Conservation (phyloP, 306 rosid species). For the Rosa chinensis region DNA sequence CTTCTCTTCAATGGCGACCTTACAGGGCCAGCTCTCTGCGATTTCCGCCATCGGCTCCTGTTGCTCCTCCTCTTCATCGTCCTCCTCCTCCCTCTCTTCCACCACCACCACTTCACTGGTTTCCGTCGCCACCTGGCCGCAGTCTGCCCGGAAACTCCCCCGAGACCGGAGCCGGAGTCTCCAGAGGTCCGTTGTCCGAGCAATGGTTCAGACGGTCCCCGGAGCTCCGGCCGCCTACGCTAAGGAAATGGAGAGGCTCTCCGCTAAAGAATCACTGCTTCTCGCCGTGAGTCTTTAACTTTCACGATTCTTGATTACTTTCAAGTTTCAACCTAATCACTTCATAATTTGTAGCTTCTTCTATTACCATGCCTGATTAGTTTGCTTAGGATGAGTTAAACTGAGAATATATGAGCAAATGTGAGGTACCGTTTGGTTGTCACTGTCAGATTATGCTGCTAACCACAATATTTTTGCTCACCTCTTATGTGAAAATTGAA, state of each 20-base stretch:
- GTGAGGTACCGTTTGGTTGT: not conserved
- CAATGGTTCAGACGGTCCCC: conserved; percentile 81
- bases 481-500: too few relatives aligned
- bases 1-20: conserved; percentile 45
- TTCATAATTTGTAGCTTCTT: not conserved
- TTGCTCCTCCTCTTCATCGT: conserved; percentile 17
- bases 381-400: not conserved
- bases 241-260: conserved; percentile 98
- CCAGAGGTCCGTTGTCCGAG: conserved; percentile 40
- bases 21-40: conserved; percentile 36
- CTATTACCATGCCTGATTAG: not conserved
- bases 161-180: not conserved
- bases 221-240: conserved; percentile 93
- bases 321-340: not conserved
- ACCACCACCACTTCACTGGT: conserved; percentile 18
- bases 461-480: not conserved
- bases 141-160: conserved; percentile 18
- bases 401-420: not conserved
- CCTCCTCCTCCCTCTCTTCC: not conserved
- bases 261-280: conserved; percentile 97
- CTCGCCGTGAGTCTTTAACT: conserved; percentile 68
- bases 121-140: conserved; percentile 15
- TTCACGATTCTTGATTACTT: not conserved
- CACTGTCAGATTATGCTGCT: not conserved
- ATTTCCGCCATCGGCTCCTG: conserved; percentile 35